Evolutionary conservation across 257 asterid species (phyloP).

Genomic region (Salvia rosmarinus): DNA sequence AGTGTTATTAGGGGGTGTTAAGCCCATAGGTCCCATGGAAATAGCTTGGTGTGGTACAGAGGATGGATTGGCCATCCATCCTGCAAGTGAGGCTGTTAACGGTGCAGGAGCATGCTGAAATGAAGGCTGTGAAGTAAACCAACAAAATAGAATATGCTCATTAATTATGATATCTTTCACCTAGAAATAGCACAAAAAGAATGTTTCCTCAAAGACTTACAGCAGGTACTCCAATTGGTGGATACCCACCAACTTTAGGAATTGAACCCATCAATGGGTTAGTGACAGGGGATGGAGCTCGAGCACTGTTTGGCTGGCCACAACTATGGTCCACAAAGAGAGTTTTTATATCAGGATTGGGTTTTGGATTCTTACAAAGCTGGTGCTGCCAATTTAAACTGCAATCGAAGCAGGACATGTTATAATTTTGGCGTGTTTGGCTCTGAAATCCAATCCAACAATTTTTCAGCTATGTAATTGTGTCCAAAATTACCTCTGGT

Average conservation of each 20-base stretch:
- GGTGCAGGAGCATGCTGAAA: conserved; percentile 53
- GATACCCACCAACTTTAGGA: conserved; percentile 54
- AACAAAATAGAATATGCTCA: conserved; percentile 17
- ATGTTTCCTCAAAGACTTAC: conserved; percentile 44
- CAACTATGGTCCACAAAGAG: conserved; percentile 66
- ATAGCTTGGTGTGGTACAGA: conserved; percentile 48
- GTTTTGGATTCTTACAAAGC: conserved; percentile 61
- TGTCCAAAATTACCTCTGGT: conserved; percentile 53
- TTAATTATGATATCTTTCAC: conserved; percentile 7
- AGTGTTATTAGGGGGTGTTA: conserved; percentile 49
- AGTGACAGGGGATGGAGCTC: conserved; percentile 50
- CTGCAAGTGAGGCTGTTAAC: conserved; percentile 46
- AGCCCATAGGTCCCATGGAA: conserved; percentile 50
- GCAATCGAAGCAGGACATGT: conserved; percentile 30
- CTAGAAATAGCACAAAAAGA: neutral
- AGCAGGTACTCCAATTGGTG: conserved; percentile 50
- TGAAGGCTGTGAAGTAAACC: conserved; percentile 35
- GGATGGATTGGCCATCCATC: conserved; percentile 57
- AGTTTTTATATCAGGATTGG: conserved; percentile 60
- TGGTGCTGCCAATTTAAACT: conserved; percentile 78
- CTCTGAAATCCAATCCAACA: neutral
- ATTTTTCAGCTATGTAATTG: neutral
- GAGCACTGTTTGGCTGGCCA: conserved; percentile 50
- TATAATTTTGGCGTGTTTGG: neutral
- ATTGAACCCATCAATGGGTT: conserved; percentile 43